Conservation (phyloP, 2,329 filamentous ascomycete genomes). For the Alternaria triticina region DNA sequence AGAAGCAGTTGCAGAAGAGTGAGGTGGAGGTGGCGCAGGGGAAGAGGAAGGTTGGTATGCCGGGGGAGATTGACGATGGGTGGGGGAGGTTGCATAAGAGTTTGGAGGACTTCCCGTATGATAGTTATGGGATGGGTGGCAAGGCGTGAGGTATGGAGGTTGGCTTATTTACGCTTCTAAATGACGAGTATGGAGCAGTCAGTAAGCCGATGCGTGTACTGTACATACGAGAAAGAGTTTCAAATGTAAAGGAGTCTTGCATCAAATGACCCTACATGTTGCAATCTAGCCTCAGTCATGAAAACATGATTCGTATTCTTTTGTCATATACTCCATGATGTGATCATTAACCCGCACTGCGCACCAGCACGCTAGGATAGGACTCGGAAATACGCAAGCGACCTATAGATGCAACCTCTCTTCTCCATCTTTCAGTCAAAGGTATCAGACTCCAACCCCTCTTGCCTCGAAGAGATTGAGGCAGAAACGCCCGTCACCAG, state of each 20-base stretch:
- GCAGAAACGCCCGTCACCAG: conserved; percentile 8
- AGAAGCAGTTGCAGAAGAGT: conserved; percentile 36
- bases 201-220: neutral
- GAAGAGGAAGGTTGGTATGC: conserved; percentile 53
- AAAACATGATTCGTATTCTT: conserved; percentile 16
- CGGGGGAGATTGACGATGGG: conserved; percentile 66
- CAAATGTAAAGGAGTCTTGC: neutral
- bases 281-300: neutral
- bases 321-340: conserved; percentile 21
- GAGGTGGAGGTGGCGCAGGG: conserved; percentile 48
- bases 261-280: neutral
- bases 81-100: conserved; percentile 61
- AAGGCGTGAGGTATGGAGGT: neutral
- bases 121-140: conserved; percentile 61
- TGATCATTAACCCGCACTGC: conserved; percentile 19
- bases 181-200: too few species aligned
- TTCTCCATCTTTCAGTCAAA: neutral
- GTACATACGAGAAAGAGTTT: neutral
- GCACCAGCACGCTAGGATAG: conserved; percentile 11
- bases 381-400: conserved; percentile 1
- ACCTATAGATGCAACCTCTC: conserved; percentile 2
- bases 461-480: conserved; percentile 5
- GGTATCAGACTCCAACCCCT: conserved; percentile 6
- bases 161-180: too few species aligned
- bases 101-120: conserved; percentile 67